Evolutionary conservation across 352 stramenopile species (phyloP), one percentile per base, ranked within the genome.

Genomic region (Globisporangium nunn): DNA sequence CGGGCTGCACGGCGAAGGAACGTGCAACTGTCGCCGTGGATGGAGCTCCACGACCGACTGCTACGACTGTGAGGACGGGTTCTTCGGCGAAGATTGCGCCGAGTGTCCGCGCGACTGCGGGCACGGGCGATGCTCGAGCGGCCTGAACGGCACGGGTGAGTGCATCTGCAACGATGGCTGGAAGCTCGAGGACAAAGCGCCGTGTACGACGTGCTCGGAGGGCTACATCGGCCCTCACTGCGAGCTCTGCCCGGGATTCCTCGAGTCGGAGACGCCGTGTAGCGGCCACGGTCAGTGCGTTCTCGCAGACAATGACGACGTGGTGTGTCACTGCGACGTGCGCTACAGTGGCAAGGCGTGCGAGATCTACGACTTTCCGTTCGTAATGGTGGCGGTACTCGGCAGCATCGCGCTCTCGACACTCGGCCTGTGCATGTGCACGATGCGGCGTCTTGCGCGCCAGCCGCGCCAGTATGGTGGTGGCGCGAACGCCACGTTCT

Each of bases 371-470:
- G 84, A 94, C 61, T 94, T 94, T 53, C 84, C 84, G 40, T 78
- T 92, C 45, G 68, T 82, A 18, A 92, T 92, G 81, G 81, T 92
- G 14, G 71, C 76, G 11, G 84, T 89, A 59, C 55, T 94, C 17
- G 81, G 84, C 1, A 87, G 68, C 8, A 89, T 94, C 48, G 84
- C 81, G 11, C 58, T 94, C 6, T 91, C 84, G 41, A 91, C 84
- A 28, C 66, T 92, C 17, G 82, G 84, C 17, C 87, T 94, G 56
- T 94, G 81, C 35, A 94, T 94, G 84, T 92, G 81, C 58, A 88
- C 82, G 8, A 94, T 94, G 84, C 78, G 81, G 4, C 72, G 75
- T 1, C 66, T 94, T 7, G 84, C 84, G 18, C 78, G 81, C 6
- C 81, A 92, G 53, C 78, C 81, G 31, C 78, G 85, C 3, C 31